Evolutionary conservation across 441 rosid species (phyloP).

Genomic region (Aquilaria agallochum): DNA sequence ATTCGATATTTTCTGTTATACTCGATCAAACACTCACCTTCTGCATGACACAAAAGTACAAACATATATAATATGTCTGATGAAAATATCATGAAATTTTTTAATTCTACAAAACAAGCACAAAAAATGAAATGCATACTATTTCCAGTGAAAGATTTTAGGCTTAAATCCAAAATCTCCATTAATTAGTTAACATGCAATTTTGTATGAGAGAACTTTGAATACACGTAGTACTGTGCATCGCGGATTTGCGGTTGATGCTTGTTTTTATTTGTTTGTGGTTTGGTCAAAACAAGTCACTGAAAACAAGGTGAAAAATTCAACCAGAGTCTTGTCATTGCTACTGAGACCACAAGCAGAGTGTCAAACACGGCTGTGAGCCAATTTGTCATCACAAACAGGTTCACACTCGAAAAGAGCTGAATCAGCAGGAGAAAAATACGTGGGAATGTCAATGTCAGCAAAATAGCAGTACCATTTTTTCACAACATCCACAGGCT

Average conservation of each 20-base stretch:
- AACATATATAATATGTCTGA: too few species aligned
- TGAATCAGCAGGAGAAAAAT: not conserved
- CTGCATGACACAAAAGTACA: too few species aligned
- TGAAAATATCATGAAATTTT: too few species aligned
- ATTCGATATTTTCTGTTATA: too few species aligned
- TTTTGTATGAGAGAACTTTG: not conserved
- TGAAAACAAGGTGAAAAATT: not conserved
- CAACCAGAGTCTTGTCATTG: constrained; percentile 3
- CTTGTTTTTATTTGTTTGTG: not conserved
- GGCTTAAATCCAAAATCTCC: not conserved
- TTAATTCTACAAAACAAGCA: too few species aligned
- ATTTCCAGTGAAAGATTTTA: too few species aligned
- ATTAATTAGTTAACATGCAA: not conserved
- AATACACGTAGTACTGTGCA: too few species aligned
- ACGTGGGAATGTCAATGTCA: not conserved
- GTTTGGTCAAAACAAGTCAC: constrained; percentile 2
- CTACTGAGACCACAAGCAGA: not conserved
- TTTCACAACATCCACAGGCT: not conserved
- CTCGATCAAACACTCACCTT: too few species aligned
- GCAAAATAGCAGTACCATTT: too few species aligned
- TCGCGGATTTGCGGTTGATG: not conserved
- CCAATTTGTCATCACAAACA: constrained; percentile 1
- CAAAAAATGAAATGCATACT: too few species aligned
- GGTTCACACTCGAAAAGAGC: not conserved
- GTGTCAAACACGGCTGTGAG: constrained; percentile 15